A percentile compares a stretch with the other conserved stretches of the same genome.
Conservation (phyloP, 345 rosid species). For the Anastatica hierochuntica region DNA sequence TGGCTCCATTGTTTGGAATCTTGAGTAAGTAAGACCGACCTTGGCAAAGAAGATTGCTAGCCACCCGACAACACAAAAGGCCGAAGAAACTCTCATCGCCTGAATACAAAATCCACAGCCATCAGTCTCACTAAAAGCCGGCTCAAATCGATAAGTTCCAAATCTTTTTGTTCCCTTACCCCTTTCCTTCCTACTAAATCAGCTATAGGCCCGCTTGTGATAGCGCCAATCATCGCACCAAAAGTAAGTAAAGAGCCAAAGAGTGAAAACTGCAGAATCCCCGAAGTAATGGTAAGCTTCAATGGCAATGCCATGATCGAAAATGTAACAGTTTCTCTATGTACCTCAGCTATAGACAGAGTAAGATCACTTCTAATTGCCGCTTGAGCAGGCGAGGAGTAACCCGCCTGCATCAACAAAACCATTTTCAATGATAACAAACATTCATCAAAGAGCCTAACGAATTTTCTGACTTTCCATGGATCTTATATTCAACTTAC, state of each 20-base stretch:
- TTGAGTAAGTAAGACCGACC: constrained; percentile 33
- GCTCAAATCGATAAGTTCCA: not conserved
- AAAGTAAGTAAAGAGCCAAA: constrained; percentile 82
- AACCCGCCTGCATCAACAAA: constrained; percentile 58
- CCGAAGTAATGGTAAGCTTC: not conserved
- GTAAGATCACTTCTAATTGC: constrained; percentile 68
- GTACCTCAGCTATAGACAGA: constrained; percentile 58
- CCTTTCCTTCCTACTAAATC: constrained; percentile 79
- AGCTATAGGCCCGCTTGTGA: constrained; percentile 74
- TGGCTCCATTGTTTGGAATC: no score
- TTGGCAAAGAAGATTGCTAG: constrained; percentile 78
- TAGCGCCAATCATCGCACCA: constrained; percentile 97
- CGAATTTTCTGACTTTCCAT: not conserved
- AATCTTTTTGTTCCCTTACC: constrained; percentile 36
- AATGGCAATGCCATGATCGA: not conserved
- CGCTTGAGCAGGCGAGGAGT: constrained; percentile 78
- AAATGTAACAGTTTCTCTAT: not conserved
- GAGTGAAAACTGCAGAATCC: constrained; percentile 52
- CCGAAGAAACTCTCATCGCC: constrained; percentile 71
- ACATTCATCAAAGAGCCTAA: not conserved
- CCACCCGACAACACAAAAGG: constrained; percentile 67
- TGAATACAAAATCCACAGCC: constrained; percentile 23
- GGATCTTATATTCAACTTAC: constrained; percentile 34
- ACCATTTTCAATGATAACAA: not conserved
- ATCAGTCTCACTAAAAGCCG: not conserved